Evolutionary conservation across 2,329 filamentous ascomycete species (phyloP), one percentile per base, ranked within the genome.

Genomic region (Trichoderma koningiopsis): DNA sequence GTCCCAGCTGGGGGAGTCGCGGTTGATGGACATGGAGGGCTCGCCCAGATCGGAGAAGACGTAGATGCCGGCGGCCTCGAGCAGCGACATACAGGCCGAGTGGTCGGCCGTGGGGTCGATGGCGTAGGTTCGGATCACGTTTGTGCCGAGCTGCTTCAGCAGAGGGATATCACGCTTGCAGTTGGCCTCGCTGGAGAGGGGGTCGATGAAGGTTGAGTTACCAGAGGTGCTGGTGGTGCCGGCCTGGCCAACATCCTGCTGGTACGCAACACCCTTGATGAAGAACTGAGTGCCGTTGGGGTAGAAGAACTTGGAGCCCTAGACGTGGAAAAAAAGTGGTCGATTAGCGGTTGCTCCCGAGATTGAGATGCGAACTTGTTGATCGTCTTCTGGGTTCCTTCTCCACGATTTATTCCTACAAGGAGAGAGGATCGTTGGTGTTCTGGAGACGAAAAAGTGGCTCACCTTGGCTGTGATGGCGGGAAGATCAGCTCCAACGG

Each of bases 261-360:
- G 96, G 84, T 99, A 99, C 74, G 96, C 96, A 75, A 99, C 86
- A 83, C 96, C 96, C 81, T 91, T 93, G 81, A 98, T 93, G 86
- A 89, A 96, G 83, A 87, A 87, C 76, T 87, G 84, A 22, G 85
- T 87, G 72, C 85, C 85, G 75, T 90, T 92, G 81, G 92, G 87
- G 85, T 92, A 94, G 86, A 96, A 97, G 86, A 97, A 95, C 82
- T 96, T 94, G 78, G 88, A 88, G 75, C 92, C 90, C 87, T 91
- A 76, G 68, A 76, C 14, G 43, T 52, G 3, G 22, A 35, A 35
- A 31, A 31, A 55, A 10, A 40, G 24, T 63, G 71, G 40, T 40
- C 24, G 53, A 67, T 67, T 52, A 67, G 64, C 40, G 64, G 40
- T 40, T 52, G 64, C n/a, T 67, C 40, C 43, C 37, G 27, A 22